phyloP scores from a whole-genome alignment of 2,329 filamentous ascomycete genomes.

The Ceratocystis harringtonii region DNA sequence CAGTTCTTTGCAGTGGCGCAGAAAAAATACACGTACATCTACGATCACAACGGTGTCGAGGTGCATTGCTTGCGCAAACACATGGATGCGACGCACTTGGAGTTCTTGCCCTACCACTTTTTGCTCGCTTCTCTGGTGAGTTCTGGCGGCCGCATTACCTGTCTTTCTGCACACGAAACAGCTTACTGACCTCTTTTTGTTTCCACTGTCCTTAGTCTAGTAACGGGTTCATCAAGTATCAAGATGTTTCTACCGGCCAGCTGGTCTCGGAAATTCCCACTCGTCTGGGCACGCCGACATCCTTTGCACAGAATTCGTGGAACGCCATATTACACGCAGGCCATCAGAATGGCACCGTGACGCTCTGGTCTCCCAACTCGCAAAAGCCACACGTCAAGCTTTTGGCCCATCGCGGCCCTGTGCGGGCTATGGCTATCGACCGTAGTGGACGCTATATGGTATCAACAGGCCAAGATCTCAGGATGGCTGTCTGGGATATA shows the following conservation, averaged over 20 bases:
- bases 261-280: constrained; percentile 76
- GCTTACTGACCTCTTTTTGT: neutral
- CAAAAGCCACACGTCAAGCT: constrained; percentile 79
- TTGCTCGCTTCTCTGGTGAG: constrained; percentile 70
- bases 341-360: constrained; percentile 89
- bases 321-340: constrained; percentile 88
- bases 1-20: constrained; percentile 90
- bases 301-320: constrained; percentile 75
- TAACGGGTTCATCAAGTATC: constrained; percentile 78
- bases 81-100: constrained; percentile 79
- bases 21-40: constrained; percentile 94
- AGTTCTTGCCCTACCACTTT: constrained; percentile 94
- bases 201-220: constrained; percentile 39
- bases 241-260: constrained; percentile 86
- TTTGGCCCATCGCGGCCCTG: constrained; percentile 75
- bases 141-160: constrained; percentile 18
- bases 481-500: constrained; percentile 93
- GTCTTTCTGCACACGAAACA: neutral
- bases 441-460: constrained; percentile 92
- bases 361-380: constrained; percentile 88
- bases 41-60: constrained; percentile 81
- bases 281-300: constrained; percentile 65
- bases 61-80: constrained; percentile 84
- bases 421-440: constrained; percentile 72
- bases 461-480: constrained; percentile 72